Conservation (phyloP, 257 asterid species). For the Ajuga chamaepitys region DNA sequence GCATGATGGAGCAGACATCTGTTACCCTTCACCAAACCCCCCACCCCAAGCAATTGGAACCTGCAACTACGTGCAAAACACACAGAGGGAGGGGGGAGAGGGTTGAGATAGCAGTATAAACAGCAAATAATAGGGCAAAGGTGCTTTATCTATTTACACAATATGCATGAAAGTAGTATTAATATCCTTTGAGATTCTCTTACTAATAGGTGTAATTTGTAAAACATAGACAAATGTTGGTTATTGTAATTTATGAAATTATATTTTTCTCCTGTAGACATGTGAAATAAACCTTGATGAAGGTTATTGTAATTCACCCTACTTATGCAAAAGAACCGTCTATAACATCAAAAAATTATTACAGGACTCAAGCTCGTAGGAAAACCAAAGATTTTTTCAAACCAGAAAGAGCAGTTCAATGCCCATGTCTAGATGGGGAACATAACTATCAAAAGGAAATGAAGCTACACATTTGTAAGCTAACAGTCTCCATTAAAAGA, state of each 20-base stretch:
- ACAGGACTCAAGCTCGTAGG: not conserved
- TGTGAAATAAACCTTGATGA: not conserved
- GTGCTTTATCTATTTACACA: too few species aligned
- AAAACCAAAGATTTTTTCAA: not conserved
- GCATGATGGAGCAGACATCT: not conserved
- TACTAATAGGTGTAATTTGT: not conserved
- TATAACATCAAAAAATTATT: not conserved
- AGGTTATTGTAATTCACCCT: not conserved
- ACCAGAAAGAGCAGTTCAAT: not conserved
- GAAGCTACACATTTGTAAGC: not conserved
- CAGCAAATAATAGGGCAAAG: too few species aligned
- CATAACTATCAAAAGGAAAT: not conserved
- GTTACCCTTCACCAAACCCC: not conserved
- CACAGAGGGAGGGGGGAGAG: too few species aligned
- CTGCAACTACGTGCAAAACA: too few species aligned
- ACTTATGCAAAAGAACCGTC: not conserved
- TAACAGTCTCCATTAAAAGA: not conserved
- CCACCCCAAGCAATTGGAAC: not conserved
- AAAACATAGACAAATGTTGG: not conserved
- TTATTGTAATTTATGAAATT: not conserved
- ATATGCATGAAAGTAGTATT: too few species aligned
- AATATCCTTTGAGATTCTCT: too few species aligned
- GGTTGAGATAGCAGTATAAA: too few species aligned
- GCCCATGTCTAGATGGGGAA: not conserved
- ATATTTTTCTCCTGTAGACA: not conserved